Evolutionary conservation across 2,329 filamentous ascomycete genomes (phyloP), one percentile per base, ranked within the genome.

Genomic region (Colletotrichum kahawae): DNA sequence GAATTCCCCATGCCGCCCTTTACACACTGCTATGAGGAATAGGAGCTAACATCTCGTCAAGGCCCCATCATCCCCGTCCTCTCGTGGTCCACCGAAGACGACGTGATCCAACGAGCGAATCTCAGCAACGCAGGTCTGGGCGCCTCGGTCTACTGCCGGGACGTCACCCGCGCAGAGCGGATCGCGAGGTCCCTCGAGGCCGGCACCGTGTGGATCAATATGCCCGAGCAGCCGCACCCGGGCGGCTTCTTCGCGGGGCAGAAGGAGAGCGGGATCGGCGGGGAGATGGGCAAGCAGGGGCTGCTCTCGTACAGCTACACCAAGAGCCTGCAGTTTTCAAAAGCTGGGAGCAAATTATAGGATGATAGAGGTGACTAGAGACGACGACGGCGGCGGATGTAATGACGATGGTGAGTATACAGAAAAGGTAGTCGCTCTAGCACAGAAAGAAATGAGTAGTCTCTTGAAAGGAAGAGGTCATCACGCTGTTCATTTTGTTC

Each of bases 31-130:
- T 5, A 10, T 7, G 7, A 8, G 5, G 6, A 9, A 34, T 10
- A 43, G 14, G 10, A 18, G 31, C 38, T 29, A 14, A 16, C 16
- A 5, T 36, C 33, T 51, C 4, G 31, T 2, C 18, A 4, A 88
- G 88, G 89, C 0, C 93, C 93, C 0, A 91, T 94, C 36, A 86
- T 94, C 2, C 92, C 92, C 0, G 83, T 93, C 9, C 79, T 93
- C 70, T 88, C 87, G 24, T 94, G 92, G 91, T 84, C 84, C 0
- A 86, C 89, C 33, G 92, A 94, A 75, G 88, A 88, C 7, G 91
- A 93, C 21, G 90, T 92, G 0, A 83, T 93, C 34, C 80, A 80
- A 2, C 86, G 90, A 5, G 91, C 89, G 2, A 93, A 92, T 75
- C 83, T 86, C 24, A 83, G 84, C 3, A 84, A 88, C 27, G 87